A percentile compares a stretch with the other conserved stretches of the same genome.
These are phyloP conservation scores for Buxus sempervirens DNA, from an alignment of 164 flowering plant genomes.

Conservation along the genomic window DNA sequence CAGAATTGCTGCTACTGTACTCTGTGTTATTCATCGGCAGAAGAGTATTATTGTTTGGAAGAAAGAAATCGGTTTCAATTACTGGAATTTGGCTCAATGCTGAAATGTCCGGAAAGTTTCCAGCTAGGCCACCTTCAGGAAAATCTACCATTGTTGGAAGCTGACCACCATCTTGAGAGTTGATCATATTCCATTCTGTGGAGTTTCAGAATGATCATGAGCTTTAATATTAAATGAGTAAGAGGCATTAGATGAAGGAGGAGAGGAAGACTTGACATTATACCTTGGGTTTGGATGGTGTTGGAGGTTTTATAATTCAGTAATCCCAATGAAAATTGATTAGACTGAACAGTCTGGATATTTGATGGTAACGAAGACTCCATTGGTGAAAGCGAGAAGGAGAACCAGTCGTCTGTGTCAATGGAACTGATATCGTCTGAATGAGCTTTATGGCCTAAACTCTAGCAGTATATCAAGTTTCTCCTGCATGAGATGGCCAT, in stretches of 20 bases:
- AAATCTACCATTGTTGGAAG: conserved; percentile 69
- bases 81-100: conserved; percentile 37
- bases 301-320: conserved; percentile 43
- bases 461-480: background rate
- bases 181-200: conserved; percentile 62
- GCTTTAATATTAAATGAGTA: background rate
- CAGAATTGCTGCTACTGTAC: conserved; percentile 23
- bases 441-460: background rate
- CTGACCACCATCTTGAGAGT: conserved; percentile 31
- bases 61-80: conserved; percentile 39
- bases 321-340: conserved; percentile 56
- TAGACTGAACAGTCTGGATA: conserved; percentile 44
- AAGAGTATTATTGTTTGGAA: conserved; percentile 31
- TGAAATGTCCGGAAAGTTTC: conserved; percentile 43
- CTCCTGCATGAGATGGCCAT: conserved; percentile 10
- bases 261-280: background rate
- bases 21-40: conserved; percentile 29
- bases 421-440: conserved; percentile 37
- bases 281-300: conserved; percentile 67
- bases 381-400: conserved; percentile 67
- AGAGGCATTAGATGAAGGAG: background rate
- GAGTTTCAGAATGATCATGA: background rate
- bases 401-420: conserved; percentile 87
- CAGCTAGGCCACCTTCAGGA: conserved; percentile 54
- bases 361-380: conserved; percentile 51